These are phyloP conservation scores for Apiotrichum porosum DNA, from an alignment of 1,284 basidiomycete genomes.

Conservation along the genomic window DNA sequence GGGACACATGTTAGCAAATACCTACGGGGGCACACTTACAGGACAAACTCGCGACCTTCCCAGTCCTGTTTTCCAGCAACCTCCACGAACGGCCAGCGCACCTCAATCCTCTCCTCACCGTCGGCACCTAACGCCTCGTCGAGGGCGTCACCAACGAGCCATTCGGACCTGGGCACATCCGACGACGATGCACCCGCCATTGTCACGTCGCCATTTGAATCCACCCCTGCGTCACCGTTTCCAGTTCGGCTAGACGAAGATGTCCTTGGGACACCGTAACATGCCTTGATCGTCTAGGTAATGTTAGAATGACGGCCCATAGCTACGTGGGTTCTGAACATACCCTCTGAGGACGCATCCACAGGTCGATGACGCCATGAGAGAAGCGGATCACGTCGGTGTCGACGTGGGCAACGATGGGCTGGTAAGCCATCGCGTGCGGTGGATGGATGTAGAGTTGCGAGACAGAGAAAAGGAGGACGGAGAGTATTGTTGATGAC, in stretches of 20 bases:
- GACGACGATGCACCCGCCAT: constrained; percentile 1
- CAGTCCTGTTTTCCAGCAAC: constrained; percentile 67
- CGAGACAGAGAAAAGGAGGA: neutral
- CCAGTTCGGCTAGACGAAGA: constrained; percentile 1
- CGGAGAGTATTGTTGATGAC: neutral
- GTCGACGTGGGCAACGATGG: constrained; percentile 39
- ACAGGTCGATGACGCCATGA: constrained; percentile 30
- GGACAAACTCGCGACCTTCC: constrained; percentile 85
- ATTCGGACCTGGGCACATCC: constrained; percentile 57
- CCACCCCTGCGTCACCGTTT: constrained; percentile 10
- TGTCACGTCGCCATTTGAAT: constrained; percentile 17
- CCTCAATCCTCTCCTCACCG: constrained; percentile 57
- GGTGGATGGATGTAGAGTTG: constrained; percentile 1
- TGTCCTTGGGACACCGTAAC: constrained; percentile 32
- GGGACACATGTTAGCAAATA: constrained; percentile 18
- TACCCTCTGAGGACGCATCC: neutral
- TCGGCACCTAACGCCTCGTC: constrained; percentile 68
- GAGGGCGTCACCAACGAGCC: constrained; percentile 75
- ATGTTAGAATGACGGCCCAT: neutral
- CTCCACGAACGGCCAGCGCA: constrained; percentile 80
- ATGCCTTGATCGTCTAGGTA: constrained; percentile 25
- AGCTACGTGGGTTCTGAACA: too few relatives aligned
- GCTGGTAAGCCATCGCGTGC: constrained; percentile 8
- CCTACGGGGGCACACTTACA: constrained; percentile 56
- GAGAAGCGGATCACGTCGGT: constrained; percentile 31